Base-by-base conservation (phyloP, 768 basidiomycete species). In the Solioccasus polychromus region DNA sequence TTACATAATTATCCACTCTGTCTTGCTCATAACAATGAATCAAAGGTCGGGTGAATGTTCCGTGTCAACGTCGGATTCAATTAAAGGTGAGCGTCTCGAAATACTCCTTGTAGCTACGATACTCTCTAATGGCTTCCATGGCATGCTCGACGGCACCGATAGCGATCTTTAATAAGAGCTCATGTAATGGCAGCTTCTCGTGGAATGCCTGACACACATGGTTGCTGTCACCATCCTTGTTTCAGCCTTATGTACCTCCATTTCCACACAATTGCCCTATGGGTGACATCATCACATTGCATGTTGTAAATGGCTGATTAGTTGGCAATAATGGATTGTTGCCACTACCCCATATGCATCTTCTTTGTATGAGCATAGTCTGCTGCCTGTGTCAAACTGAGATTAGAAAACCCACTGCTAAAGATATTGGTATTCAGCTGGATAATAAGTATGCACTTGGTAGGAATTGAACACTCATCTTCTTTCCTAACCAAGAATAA, bases 231-330 rank as follows among this genome's bases (percentile, higher is more conserved):
- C 82, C 85, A 88, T 7, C 75, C 73, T 31, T 69, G 67, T 63
- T 86, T 87, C 56, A 83, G 58, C 25, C 67, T 63, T 42, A 69
- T 61, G 53, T 85, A 85, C 46, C 82, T 76, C 53, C 85, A 82
- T 32, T 77, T 76, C 29, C 73, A 67, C 7, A 77, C 67, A 34
- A 86, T 73, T 18, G 75, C 69, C 26, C 70, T 72, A 44, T 77
- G 74, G 2, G 83, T 64, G 1, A 80, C 42, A 29, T 76, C 8
- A 73, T 71, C 14, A 75, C 18, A 80, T 55, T 24, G 75, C 69
- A 9, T 59, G 67, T 17, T 69, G 67, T 29, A 88, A 51, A 12
- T 77, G 52, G 23, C 58, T 70, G 24, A 88, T 61, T 10, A 77
- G 71, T 8, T 73, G 0, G 69, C 68, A 6, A 83, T 79, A 29